phyloP scores from a whole-genome alignment of 2,329 filamentous ascomycete species.

The Trichoderma sp. region DNA sequence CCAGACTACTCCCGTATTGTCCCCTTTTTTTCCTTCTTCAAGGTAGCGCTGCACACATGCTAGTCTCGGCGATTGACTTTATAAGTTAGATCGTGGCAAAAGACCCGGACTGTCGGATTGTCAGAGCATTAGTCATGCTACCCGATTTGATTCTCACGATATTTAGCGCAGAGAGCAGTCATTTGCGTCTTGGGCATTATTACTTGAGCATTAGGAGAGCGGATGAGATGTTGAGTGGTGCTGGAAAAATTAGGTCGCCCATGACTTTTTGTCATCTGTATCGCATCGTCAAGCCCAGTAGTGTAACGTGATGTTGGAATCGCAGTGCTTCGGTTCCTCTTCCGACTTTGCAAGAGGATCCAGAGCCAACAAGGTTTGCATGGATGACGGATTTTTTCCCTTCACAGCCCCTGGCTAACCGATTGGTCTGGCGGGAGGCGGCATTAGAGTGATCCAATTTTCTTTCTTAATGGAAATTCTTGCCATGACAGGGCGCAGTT shows the following conservation, averaged over 20 bases:
- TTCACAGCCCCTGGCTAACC: neutral
- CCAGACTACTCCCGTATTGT: neutral
- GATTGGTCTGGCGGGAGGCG: constrained; percentile 9
- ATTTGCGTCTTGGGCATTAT: neutral
- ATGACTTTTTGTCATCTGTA: neutral
- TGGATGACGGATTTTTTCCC: neutral
- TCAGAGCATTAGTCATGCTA: neutral
- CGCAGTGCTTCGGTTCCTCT: neutral
- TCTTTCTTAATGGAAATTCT: neutral
- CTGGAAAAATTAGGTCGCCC: neutral
- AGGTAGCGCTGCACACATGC: neutral
- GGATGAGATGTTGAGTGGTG: neutral
- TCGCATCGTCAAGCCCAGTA: neutral
- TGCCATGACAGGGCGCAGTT: neutral
- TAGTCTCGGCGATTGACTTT: constrained; percentile 16
- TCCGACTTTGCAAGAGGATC: neutral
- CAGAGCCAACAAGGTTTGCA: neutral
- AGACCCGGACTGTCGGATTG: neutral
- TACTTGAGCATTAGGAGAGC: neutral
- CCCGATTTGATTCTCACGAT: neutral
- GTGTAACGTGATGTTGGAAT: neutral
- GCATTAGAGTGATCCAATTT: constrained; percentile 8
- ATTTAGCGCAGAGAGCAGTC: neutral
- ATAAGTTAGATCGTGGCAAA: neutral
- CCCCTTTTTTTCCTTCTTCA: neutral